Conservation (phyloP, 2,329 filamentous ascomycete genomes). For the Tolypocladium tundrense region DNA sequence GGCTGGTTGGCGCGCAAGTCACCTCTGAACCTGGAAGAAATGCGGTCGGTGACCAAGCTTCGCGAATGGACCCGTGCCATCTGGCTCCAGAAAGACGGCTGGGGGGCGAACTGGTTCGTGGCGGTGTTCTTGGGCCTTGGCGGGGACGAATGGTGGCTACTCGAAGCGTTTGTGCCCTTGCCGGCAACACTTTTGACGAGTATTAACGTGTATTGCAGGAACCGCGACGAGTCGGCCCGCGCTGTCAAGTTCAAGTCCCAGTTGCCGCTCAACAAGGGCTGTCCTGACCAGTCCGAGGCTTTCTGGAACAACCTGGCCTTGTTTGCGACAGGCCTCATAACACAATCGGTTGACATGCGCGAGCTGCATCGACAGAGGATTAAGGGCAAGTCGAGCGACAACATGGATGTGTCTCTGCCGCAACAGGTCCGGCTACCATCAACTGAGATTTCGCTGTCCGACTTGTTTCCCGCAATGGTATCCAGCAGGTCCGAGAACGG, state of each 20-base stretch:
- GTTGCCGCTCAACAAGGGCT: conserved; percentile 32
- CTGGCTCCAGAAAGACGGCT: conserved; percentile 63
- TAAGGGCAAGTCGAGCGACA: conserved; percentile 24
- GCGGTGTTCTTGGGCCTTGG: conserved; percentile 59
- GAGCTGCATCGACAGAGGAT: conserved; percentile 35
- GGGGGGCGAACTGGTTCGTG: conserved; percentile 63
- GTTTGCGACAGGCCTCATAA: conserved; percentile 40
- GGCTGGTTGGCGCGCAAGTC: conserved; percentile 51
- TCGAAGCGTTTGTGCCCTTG: conserved; percentile 43
- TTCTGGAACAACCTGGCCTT: conserved; percentile 44
- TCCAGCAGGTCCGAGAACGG: conserved; percentile 9
- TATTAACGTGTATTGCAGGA: conserved; percentile 13
- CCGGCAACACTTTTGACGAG: too few species aligned
- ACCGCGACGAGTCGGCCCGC: conserved; percentile 14
- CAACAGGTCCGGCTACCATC: conserved; percentile 36
- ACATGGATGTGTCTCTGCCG: conserved; percentile 27
- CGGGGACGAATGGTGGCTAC: conserved; percentile 72
- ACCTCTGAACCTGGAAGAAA: conserved; percentile 40
- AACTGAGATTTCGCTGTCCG: conserved; percentile 37
- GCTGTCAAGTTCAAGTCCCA: conserved; percentile 22
- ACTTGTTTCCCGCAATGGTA: conserved; percentile 28
- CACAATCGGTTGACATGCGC: conserved; percentile 38
- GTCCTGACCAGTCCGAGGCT: conserved; percentile 32
- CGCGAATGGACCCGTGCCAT: conserved; percentile 52
- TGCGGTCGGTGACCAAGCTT: conserved; percentile 51